Conservation (phyloP, 257 asterid genomes). For the Thymus quinquecostatus region DNA sequence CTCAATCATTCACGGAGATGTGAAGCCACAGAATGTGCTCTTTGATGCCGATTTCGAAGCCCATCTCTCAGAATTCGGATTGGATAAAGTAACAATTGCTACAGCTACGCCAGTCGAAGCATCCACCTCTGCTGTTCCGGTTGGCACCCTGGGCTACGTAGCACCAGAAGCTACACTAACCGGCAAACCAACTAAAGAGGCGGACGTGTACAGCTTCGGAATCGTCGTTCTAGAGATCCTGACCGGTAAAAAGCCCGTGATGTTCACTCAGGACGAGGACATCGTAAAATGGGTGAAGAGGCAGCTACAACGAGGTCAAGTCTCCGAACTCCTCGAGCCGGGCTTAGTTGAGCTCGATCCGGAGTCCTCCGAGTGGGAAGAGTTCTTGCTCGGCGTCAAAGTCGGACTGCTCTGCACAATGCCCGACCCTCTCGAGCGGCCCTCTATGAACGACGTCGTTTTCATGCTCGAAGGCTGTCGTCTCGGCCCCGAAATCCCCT, state of each 20-base stretch:
- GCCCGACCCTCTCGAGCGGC: constrained; percentile 73
- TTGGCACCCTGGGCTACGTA: constrained; percentile 73
- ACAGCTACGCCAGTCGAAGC: constrained; percentile 48
- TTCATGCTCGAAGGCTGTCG: constrained; percentile 89
- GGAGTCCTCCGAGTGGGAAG: constrained; percentile 87
- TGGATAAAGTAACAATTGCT: constrained; percentile 59
- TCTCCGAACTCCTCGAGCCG: constrained; percentile 68
- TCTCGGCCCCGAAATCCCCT: constrained; percentile 65
- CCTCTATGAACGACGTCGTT: constrained; percentile 70
- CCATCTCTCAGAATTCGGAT: constrained; percentile 74
- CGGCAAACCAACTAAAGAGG: constrained; percentile 58
- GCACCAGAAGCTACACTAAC: constrained; percentile 68
- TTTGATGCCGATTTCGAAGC: constrained; percentile 95
- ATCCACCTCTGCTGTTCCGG: constrained; percentile 56
- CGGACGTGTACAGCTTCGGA: constrained; percentile 77
- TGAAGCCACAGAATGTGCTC: constrained; percentile 78
- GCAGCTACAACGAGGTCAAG: constrained; percentile 74
- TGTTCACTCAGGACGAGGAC: constrained; percentile 86
- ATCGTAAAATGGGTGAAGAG: constrained; percentile 88
- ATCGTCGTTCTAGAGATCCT: constrained; percentile 72
- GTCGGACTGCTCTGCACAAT: constrained; percentile 79
- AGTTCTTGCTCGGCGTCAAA: constrained; percentile 70
- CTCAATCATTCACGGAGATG: constrained; percentile 60
- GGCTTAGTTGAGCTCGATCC: constrained; percentile 82
- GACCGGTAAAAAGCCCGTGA: constrained; percentile 71